Base-by-base conservation (phyloP, 2,329 filamentous ascomycete genomes). In the Colletotrichum cereale region DNA sequence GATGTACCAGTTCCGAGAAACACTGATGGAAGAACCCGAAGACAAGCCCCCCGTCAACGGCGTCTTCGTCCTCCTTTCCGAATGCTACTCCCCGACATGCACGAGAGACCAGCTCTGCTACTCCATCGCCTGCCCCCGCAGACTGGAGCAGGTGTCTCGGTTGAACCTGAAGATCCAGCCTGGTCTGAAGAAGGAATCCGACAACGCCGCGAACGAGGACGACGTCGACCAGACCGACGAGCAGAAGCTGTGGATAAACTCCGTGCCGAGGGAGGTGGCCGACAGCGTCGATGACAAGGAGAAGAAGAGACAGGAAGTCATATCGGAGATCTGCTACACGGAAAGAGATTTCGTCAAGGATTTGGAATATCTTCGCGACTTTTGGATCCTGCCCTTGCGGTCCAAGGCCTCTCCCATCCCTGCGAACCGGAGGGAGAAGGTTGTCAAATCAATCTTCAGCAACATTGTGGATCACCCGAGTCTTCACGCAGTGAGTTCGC, bases 201-300 rank as follows among this genome's bases (percentile, higher is more conserved):
- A 86, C 29, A 83, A 86, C 18, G 84, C 84, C 47, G 79, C 88
- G 86, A 79, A 96, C 78, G 95, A 97, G 78, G 95, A 97, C 76
- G 94, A 96, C 74, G 85, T 81, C 52, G 93, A 95, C 70, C 92
- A 96, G 77, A 94, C 92, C 40, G 95, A 98, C 78, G 95, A 98
- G 80, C 96, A 98, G 84, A 98, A 98, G 82, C 88, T 99, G 47
- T 99, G 96, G 96, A 99, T 99, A 82, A 98, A 98, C 81, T 97
- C 95, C 18, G 96, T 99, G 44, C 94, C 95, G 0, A 96, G 97
- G 81, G 96, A 98, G 80, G 87, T 99, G 68, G 95, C 95, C 0
- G 95, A 98, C 76, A 93, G 92, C 78, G 92, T 98, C 38, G 91
- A 91, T 61, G 96, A 99, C 75, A 90, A 89, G 75, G 96, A 99